Base-by-base conservation (phyloP, 768 basidiomycete genomes). In the Mycena rosella region DNA sequence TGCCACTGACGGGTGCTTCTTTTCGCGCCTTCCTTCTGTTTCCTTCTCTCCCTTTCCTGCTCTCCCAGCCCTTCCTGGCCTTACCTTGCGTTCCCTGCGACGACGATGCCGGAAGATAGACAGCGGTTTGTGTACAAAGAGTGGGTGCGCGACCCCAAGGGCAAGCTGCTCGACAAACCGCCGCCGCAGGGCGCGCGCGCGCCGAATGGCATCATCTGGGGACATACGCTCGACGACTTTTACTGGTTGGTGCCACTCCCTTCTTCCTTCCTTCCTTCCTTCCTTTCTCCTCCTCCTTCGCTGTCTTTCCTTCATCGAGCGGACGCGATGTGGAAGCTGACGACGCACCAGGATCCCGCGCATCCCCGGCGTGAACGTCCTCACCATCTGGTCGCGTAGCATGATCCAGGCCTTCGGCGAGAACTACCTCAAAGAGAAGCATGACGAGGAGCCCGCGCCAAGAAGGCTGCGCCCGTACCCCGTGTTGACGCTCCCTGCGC, bases 361-460 rank as follows among this genome's bases (percentile, higher is more conserved):
- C 65, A 56, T 67, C 45, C 76, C 77, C 6, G 73, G 67, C 36
- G 52, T 70, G 32, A 72, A 77, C 59, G 67, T 73, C 24, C 44
- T 78, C 26, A 75, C 77, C 40, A 69, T 75, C 57, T 80, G 76
- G 74, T 77, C 78, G 26, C 75, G 78, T 47, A 79, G 77, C 65
- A 80, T 80, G 78, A 72, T 81, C 57, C 63, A 74, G 49, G 76
- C 73, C 58, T 69, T 70, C 48, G 77, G 76, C 18, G 78, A 80
- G 62, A 73, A 75, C 59, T 76, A 52, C 42, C 36, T 67, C 26
- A 47, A 64, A 1, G 55, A 36, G 45, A 29, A 44, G 24, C 59
- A 65, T 51, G 54, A 56, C 1, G 38, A 60, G 14, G 70, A 72
- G 58, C 70, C 70, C 17, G 62, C 27, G 30, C 73, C 73, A 32